Evolutionary conservation across 1,284 basidiomycete genomes (phyloP), one percentile per base, ranked within the genome.

Genomic region (Singerocomus rubriflavus): DNA sequence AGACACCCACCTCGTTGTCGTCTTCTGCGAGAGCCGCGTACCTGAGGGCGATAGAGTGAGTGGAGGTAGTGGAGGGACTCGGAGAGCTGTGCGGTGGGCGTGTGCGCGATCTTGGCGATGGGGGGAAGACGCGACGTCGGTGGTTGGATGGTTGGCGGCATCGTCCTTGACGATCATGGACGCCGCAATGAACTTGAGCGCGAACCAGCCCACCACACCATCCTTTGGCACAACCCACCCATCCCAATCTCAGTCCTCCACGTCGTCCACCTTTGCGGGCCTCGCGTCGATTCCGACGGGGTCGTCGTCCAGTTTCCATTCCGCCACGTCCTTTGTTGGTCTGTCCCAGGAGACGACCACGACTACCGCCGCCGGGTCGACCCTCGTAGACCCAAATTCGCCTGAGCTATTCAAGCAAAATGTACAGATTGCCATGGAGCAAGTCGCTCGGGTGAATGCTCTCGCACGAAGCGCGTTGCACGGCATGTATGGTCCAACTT

Each of bases 381-480:
- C 55, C 4, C 64, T 67, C 34, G 51, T 37, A 11, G 76, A 79
- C 53, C 66, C 67, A 33, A 78, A 75, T 53, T 72, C 75, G n/a
- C 72, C 75, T 0, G 72, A 76, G 26, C 50, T 66, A 31, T 76
- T 79, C 67, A 75, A 71, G 51, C 73, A 77, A 33, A 74, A 74
- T 57, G 61, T 76, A 21, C 70, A 74, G 40, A 48, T 74, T 27
- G 71, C 68, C 6, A 68, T 72, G 47, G 65, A 65, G 11, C 71
- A 72, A 5, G 63, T 76, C 14, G 58, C 57, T 12, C 64, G 73
- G 16, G 66, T 77, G 8, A 73, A 73, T 48, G 55, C 57, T 1
- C 63, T 75, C 13, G 72, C 74, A 0, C 62, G 69, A 30, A 72
- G 57, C 39, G 66, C 72, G 11, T 56, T 75, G 43, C 59, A 62